phyloP scores from a whole-genome alignment of 2,329 filamentous ascomycete genomes.

The Sclerotinia glacialis region DNA sequence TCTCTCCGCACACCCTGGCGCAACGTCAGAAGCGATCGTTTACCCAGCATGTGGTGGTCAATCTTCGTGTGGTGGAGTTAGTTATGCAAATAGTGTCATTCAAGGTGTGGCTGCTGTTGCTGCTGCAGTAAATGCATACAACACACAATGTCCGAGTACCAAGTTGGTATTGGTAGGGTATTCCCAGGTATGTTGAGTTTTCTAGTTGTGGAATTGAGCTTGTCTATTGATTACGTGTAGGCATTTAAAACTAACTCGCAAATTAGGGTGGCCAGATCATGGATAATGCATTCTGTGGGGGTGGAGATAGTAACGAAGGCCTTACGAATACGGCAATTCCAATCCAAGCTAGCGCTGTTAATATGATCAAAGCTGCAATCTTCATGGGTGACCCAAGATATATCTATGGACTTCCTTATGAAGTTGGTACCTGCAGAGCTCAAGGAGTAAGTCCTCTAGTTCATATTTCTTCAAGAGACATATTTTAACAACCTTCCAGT shows the following conservation, averaged over 20 bases:
- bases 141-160: slow-evolving; percentile 54
- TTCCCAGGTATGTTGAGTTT: slow-evolving; percentile 49
- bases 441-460: slow-evolving; percentile 52
- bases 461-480: neutral
- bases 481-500: slow-evolving; percentile 42
- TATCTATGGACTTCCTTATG: slow-evolving; percentile 53
- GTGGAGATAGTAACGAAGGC: slow-evolving; percentile 48
- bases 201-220: neutral
- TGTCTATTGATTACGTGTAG: neutral
- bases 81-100: slow-evolving; percentile 57
- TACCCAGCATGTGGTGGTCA: slow-evolving; percentile 65
- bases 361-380: slow-evolving; percentile 60
- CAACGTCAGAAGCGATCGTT: slow-evolving; percentile 53
- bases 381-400: slow-evolving; percentile 64
- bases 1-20: slow-evolving; percentile 47
- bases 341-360: slow-evolving; percentile 48
- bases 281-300: slow-evolving; percentile 60
- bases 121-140: slow-evolving; percentile 56
- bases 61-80: slow-evolving; percentile 54
- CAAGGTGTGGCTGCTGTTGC: slow-evolving; percentile 59
- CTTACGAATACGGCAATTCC: slow-evolving; percentile 46
- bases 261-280: slow-evolving; percentile 59
- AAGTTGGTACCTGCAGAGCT: slow-evolving; percentile 59
- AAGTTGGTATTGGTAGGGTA: slow-evolving; percentile 62
- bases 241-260: slow-evolving; percentile 11